A percentile compares a stretch with the other conserved stretches of the same genome.
Conservation (phyloP, 768 basidiomycete genomes). For the Russula lepida region DNA sequence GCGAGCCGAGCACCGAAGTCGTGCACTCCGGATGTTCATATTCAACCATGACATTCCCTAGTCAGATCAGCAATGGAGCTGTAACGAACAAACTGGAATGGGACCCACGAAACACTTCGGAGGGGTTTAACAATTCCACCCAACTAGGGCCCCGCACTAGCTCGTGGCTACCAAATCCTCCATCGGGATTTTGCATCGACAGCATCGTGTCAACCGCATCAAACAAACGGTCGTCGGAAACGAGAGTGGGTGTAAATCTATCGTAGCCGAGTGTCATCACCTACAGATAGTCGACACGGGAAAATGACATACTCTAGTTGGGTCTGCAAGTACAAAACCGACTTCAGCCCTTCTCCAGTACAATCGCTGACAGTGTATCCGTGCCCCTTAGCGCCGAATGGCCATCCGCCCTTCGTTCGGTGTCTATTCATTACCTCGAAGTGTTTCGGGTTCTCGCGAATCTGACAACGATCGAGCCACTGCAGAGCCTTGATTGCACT, state of each 20-base stretch:
- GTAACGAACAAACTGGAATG: neutral
- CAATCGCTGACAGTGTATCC: slow-evolving; percentile 95
- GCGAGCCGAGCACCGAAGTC: slow-evolving; percentile 85
- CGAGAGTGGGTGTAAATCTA: slow-evolving; percentile 67
- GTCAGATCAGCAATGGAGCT: neutral
- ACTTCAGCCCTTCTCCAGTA: slow-evolving; percentile 89
- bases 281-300: slow-evolving; percentile 1
- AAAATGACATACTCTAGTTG: slow-evolving; percentile 51
- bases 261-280: neutral
- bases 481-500: slow-evolving; percentile 53
- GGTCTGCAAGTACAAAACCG: slow-evolving; percentile 80
- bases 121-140: slow-evolving; percentile 85
- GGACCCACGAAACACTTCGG: slow-evolving; percentile 83
- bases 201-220: slow-evolving; percentile 84
- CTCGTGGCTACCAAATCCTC: slow-evolving; percentile 94
- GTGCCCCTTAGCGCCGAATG: slow-evolving; percentile 87
- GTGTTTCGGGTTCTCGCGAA: slow-evolving; percentile 60
- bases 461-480: slow-evolving; percentile 71
- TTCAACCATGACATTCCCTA: slow-evolving; percentile 95
- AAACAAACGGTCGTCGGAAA: slow-evolving; percentile 68
- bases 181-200: slow-evolving; percentile 75
- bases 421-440: slow-evolving; percentile 57
- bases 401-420: slow-evolving; percentile 64
- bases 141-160: slow-evolving; percentile 69
- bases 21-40: slow-evolving; percentile 96